These are phyloP conservation scores for Austroboletus niveus DNA, from an alignment of 1,284 basidiomycete species.

Conservation along the genomic window DNA sequence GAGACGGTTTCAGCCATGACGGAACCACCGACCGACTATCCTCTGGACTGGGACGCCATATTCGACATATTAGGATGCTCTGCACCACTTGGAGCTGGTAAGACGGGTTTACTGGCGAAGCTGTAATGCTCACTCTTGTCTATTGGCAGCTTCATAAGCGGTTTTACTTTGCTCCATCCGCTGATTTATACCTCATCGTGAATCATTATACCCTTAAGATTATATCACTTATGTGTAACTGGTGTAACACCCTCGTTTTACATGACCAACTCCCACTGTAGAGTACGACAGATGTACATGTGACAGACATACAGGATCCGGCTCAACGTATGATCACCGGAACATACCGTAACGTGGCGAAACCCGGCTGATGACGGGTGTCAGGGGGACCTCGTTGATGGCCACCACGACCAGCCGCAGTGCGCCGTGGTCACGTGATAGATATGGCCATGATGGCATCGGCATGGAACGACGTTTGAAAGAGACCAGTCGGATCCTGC, in stretches of 20 bases:
- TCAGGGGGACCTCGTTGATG: too few species aligned
- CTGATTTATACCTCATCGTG: conserved; percentile 7
- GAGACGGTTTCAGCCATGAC: conserved; percentile 5
- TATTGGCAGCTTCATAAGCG: conserved; percentile 2
- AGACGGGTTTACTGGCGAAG: conserved; percentile 5
- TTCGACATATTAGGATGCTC: conserved; percentile 29
- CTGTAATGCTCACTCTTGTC: background rate
- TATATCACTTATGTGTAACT: background rate
- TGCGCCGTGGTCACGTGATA: too few species aligned
- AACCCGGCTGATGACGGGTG: too few species aligned
- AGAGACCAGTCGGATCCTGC: background rate
- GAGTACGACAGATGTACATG: too few species aligned
- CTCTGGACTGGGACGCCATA: conserved; percentile 37
- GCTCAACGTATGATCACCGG: too few species aligned
- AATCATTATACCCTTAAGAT: conserved; percentile 7
- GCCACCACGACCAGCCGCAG: too few species aligned
- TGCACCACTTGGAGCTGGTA: conserved; percentile 11
- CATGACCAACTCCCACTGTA: too few species aligned
- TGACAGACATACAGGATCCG: too few species aligned
- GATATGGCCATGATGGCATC: too few species aligned
- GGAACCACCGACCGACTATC: conserved; percentile 21
- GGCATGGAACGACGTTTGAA: too few species aligned
- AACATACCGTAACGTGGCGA: too few species aligned
- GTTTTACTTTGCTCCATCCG: background rate
- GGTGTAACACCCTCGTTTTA: background rate